Evolutionary conservation across 306 rosid species (phyloP).

Genomic region (Pueraria montana): DNA sequence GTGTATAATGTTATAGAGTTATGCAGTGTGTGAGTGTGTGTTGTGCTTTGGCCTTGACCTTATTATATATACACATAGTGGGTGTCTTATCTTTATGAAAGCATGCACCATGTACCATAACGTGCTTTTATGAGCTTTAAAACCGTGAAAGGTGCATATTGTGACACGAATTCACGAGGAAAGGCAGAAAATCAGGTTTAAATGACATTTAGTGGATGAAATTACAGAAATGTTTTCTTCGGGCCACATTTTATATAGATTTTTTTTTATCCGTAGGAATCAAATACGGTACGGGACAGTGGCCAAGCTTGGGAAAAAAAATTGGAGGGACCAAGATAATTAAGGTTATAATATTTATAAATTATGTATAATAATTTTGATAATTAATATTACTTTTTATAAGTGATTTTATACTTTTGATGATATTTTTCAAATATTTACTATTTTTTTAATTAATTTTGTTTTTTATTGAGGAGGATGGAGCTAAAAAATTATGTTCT

Average conservation of each 20-base stretch:
- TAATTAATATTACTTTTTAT: no score
- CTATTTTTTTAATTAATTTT: no score
- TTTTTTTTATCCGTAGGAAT: no score
- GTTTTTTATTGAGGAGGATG: no score
- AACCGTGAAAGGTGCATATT: constrained; percentile 16
- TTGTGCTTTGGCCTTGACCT: neutral
- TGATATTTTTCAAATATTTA: no score
- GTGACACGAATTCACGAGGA: constrained; percentile 21
- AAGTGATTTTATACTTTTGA: no score
- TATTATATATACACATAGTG: neutral
- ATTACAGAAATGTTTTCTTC: neutral
- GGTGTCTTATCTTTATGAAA: neutral
- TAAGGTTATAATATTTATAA: no score
- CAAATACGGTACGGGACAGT: no score
- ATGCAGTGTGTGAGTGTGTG: neutral
- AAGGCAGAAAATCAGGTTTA: neutral
- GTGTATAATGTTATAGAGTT: neutral
- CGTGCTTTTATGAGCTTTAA: neutral
- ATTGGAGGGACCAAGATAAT: no score
- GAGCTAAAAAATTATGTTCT: no score
- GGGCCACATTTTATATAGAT: neutral
- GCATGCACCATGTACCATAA: neutral
- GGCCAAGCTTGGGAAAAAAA: no score
- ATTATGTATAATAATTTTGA: no score
- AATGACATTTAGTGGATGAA: neutral